Base-by-base conservation (phyloP, 192 early-diverging fungal species). In the Backusella tuberculispora region DNA sequence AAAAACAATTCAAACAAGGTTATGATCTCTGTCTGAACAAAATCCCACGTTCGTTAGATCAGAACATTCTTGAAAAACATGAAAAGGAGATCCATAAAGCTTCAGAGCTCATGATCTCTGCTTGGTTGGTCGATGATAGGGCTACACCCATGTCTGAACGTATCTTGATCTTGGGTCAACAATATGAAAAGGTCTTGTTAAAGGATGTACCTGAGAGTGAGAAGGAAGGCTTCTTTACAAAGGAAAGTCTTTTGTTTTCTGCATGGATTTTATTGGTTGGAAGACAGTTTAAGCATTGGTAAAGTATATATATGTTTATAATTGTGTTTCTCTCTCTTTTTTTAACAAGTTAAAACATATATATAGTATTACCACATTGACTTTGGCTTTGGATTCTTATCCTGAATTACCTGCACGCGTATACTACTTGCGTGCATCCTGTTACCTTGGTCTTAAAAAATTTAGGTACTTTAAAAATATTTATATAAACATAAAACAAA, bases 101-200 rank as follows among this genome's bases (percentile, higher is more conserved):
- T 9, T 85, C 88, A 53, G 83, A 87, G 63, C 79, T 77, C 72
- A 81, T 89, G 48, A 85, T 89, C 48, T 69, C 75, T 42, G 88
- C 88, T 24, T 89, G 86, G 82, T 73, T 89, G 63, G 74, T 86
- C 63, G 88, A 89, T 75, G 88, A 89, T 48, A 87, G 86, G 75
- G 88, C 86, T 19, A 83, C 85, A 42, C 80, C 82, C 53, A 86
- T 89, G 85, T 85, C 85, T 64, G 84, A 86, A 67, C 78, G 88
- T 26, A 84, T 89, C 42, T 79, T 89, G 56, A 84, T 85, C 69
- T 81, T 89, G 46, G 88, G 85, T 19, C 86, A 89, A 65, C 88
- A 89, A 76, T 89, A 88, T 53, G 88, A 89, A 71, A 83, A 83
- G 76, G 73, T 80, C 13, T 48, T 79, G 66, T 76, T 77, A 63